Evolutionary conservation across 2,329 filamentous ascomycete genomes (phyloP).

Genomic region (Coniochaeta sp.): DNA sequence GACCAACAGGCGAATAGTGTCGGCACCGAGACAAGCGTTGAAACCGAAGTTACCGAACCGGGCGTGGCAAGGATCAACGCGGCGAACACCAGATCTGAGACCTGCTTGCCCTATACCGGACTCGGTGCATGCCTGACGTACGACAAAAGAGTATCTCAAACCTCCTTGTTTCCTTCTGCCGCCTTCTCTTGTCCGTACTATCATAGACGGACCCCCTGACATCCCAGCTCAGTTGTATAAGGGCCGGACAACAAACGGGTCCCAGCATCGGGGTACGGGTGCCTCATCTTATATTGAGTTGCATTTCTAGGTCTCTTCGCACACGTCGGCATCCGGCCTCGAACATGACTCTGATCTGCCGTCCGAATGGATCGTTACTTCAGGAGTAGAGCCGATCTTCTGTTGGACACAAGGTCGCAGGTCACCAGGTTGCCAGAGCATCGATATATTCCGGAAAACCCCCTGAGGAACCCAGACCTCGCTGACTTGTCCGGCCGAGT

Average conservation of each 20-base stretch:
- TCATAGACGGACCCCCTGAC: neutral
- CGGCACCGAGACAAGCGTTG: neutral
- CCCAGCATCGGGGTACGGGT: neutral
- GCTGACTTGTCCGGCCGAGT: neutral
- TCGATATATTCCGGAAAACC: neutral
- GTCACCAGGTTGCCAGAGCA: neutral
- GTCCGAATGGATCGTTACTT: slow-evolving; percentile 1
- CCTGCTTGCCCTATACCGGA: neutral
- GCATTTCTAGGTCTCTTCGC: neutral
- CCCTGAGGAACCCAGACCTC: neutral
- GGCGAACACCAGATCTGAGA: neutral
- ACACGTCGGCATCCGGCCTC: neutral
- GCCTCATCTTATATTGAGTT: neutral
- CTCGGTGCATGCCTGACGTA: neutral
- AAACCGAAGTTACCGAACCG: neutral
- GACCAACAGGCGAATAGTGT: neutral
- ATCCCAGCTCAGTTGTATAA: neutral
- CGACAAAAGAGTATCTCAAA: neutral
- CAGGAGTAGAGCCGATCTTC: neutral
- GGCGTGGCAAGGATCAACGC: neutral
- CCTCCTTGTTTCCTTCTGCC: neutral
- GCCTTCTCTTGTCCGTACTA: neutral
- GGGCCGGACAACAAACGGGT: neutral
- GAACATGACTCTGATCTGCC: neutral
- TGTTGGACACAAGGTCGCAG: neutral